Base-by-base conservation (phyloP, 2,329 filamentous ascomycete genomes). In the Colletotrichum horii region DNA sequence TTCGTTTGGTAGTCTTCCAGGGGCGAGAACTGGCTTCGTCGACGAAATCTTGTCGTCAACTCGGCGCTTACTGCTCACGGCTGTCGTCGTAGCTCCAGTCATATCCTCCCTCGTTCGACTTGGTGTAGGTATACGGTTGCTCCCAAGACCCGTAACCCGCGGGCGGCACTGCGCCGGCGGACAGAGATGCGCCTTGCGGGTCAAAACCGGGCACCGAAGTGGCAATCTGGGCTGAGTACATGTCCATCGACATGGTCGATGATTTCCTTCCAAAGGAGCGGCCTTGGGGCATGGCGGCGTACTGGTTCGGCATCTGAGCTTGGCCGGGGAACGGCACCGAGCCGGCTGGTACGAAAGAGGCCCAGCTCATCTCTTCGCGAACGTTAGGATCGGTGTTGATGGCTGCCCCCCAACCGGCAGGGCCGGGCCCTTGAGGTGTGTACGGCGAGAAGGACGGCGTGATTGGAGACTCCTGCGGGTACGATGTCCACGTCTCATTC, bases 361-460 rank as follows among this genome's bases (percentile, higher is more conserved):
- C 83, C 86, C 89, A 91, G 9, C 82, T 79, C 74, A 88, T 81
- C 26, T 89, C 87, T 60, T 88, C 87, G 22, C 87, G 84, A 55
- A 84, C 79, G 12, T 82, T 81, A 36, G 85, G 72, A 48, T 88
- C 85, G 8, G 85, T 80, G 66, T 84, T 82, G 34, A 85, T 79
- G 7, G 83, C 79, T 9, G 80, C 73, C 38, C 83, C 80, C 89
- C 88, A 90, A 4, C 85, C 80, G 30, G 85, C 80, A 1, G 87
- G 82, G 4, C 85, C 76, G 16, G 86, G 81, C 2, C 83, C 82
- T 56, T 87, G 84, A 26, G 86, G 84, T 8, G 85, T 83, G 78
- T 89, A 91, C 3, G 88, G 85, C 7, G 89, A 88, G 75, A 88
- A 89, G 4, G 87, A 87, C 1, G 88, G 84, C 5, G 87, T 87